Conservation (phyloP, 2,329 filamentous ascomycete genomes). For the Exophiala xenobiotica region DNA sequence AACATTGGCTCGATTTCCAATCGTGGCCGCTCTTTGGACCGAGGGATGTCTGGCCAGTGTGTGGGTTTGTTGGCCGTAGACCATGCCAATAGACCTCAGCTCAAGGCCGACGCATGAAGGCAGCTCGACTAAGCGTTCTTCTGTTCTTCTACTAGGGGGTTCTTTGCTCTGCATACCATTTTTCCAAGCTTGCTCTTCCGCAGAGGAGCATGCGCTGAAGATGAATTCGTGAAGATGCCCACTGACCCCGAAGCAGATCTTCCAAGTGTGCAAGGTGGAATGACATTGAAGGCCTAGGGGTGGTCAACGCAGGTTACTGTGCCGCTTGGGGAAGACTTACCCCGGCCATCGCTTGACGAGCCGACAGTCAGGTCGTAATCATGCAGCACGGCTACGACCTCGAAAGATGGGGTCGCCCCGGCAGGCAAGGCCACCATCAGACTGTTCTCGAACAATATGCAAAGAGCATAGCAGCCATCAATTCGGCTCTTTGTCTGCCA, state of each 20-base stretch:
- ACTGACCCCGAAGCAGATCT: conserved; percentile 76
- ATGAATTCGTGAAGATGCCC: conserved; percentile 80
- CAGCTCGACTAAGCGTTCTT: conserved; percentile 38
- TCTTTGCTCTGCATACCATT: conserved; percentile 58
- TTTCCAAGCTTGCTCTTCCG: conserved; percentile 80
- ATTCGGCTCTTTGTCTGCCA: conserved; percentile 71
- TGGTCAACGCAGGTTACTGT: neutral
- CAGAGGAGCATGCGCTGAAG: conserved; percentile 77
- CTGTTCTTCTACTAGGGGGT: neutral
- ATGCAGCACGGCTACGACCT: conserved; percentile 71
- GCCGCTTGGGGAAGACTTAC: neutral
- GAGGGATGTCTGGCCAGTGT: conserved; percentile 56
- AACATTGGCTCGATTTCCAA: conserved; percentile 65
- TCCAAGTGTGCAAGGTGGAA: conserved; percentile 86
- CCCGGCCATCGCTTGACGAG: conserved; percentile 72
- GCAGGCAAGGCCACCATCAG: conserved; percentile 71
- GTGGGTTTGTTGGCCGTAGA: conserved; percentile 68
- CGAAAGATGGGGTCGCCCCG: conserved; percentile 66
- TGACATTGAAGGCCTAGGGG: conserved; percentile 70
- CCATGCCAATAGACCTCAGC: conserved; percentile 70
- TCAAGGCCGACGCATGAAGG: conserved; percentile 67
- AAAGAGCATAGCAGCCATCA: conserved; percentile 79
- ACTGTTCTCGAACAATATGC: conserved; percentile 77
- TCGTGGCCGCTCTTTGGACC: conserved; percentile 73
- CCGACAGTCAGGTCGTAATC: conserved; percentile 66